Percentiles rank a stretch among this genome's conserved stretches.
Conservation (phyloP, 805 yeast species). For the Lipomyces yamadae region DNA sequence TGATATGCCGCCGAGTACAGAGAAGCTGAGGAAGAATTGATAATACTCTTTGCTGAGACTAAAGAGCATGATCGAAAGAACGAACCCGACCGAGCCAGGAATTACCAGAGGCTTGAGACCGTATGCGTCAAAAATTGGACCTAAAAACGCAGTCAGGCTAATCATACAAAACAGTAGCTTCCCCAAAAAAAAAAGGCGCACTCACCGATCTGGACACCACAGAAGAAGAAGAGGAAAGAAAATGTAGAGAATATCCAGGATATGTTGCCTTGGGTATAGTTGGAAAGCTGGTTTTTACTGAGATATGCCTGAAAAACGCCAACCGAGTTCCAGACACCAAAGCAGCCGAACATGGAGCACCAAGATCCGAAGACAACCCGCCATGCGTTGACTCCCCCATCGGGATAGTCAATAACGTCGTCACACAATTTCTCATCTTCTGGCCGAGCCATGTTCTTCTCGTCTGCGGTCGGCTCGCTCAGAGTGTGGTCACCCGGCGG, state of each 20-base stretch:
- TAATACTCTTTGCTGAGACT: constrained; percentile 57
- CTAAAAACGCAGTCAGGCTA: constrained; percentile 50
- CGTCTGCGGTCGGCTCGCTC: not conserved
- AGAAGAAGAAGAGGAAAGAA: constrained; percentile 47
- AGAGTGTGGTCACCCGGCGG: not conserved
- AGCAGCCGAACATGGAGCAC: constrained; percentile 59
- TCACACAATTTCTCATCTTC: constrained; percentile 8
- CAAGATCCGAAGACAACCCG: constrained; percentile 61
- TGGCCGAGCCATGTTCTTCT: not conserved
- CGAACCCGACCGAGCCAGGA: constrained; percentile 52
- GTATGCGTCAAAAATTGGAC: constrained; percentile 64
- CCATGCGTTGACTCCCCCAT: constrained; percentile 62
- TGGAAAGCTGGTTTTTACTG: constrained; percentile 55
- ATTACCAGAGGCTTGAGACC: constrained; percentile 56
- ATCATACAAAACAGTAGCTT: not conserved
- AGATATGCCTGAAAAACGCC: constrained; percentile 73
- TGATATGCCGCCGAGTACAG: constrained; percentile 57
- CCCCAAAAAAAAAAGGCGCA: not conserved
- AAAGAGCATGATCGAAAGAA: constrained; percentile 57
- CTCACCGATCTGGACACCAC: constrained; percentile 54
- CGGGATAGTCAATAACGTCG: constrained; percentile 48
- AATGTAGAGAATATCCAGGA: constrained; percentile 69
- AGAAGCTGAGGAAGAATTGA: constrained; percentile 64
- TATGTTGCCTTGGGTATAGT: constrained; percentile 54
- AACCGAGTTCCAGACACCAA: constrained; percentile 64